Evolutionary conservation across 768 basidiomycete genomes (phyloP).

Genomic region (Scleroderma bovista): DNA sequence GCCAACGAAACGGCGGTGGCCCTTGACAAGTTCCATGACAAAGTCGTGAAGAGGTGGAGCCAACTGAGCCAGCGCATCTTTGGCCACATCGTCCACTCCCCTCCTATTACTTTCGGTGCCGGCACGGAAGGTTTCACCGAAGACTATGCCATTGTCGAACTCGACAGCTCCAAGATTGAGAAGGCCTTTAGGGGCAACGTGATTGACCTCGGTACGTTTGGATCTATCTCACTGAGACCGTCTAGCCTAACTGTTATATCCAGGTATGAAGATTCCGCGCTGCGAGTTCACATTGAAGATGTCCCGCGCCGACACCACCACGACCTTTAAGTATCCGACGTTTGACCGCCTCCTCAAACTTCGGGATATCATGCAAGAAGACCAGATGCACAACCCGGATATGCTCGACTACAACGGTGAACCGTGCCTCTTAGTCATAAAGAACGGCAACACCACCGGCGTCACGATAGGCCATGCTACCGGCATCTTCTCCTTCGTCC

Average conservation of each 20-base stretch:
- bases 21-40: slow-evolving; percentile 17
- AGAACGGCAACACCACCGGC: slow-evolving; percentile 30
- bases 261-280: slow-evolving; percentile 15
- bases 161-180: slow-evolving; percentile 27
- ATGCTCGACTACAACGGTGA: slow-evolving; percentile 25
- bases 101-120: slow-evolving; percentile 20
- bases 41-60: slow-evolving; percentile 9
- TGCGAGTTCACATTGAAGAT: slow-evolving; percentile 21
- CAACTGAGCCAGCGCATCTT: slow-evolving; percentile 23
- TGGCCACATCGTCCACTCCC: slow-evolving; percentile 30
- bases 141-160: slow-evolving; percentile 33
- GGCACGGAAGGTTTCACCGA: slow-evolving; percentile 22
- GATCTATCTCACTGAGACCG: slow-evolving; percentile 18
- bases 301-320: slow-evolving; percentile 14
- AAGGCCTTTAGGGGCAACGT: slow-evolving; percentile 29
- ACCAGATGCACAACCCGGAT: slow-evolving; percentile 26
- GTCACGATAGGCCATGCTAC: slow-evolving; percentile 33
- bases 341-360: slow-evolving; percentile 30
- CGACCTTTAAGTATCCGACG: slow-evolving; percentile 26
- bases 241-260: slow-evolving; percentile 14
- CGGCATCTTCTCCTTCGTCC: slow-evolving; percentile 29
- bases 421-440: slow-evolving; percentile 30
- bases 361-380: slow-evolving; percentile 25
- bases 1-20: slow-evolving; percentile 12
- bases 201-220: slow-evolving; percentile 31